phyloP scores from a whole-genome alignment of 164 flowering plant species.

The Tetracentron sinense region DNA sequence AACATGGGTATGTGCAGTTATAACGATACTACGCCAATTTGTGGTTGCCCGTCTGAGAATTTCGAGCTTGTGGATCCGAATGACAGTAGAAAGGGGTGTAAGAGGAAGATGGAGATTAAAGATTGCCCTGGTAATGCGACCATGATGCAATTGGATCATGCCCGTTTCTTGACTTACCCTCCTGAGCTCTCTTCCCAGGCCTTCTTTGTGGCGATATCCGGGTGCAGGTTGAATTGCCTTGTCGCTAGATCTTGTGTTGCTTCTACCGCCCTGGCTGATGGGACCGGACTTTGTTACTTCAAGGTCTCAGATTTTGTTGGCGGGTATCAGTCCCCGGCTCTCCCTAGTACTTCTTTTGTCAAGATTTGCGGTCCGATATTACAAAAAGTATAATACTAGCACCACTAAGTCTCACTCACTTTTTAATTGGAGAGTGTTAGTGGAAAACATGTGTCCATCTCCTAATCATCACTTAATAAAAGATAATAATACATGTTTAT shows the following conservation, averaged over 20 bases:
- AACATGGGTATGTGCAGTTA: conserved; percentile 77
- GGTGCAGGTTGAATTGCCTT: conserved; percentile 49
- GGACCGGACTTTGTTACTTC: conserved; percentile 48
- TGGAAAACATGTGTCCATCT: no score
- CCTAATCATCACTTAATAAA: no score
- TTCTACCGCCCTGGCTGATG: conserved; percentile 52
- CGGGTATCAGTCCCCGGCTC: conserved; percentile 48
- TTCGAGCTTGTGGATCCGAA: conserved; percentile 55
- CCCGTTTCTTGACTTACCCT: conserved; percentile 55
- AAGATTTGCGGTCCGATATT: conserved; percentile 61
- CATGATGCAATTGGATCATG: conserved; percentile 50
- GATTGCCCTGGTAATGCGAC: conserved; percentile 47
- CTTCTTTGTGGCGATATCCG: conserved; percentile 32
- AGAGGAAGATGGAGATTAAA: conserved; percentile 54
- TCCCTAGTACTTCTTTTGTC: conserved; percentile 53
- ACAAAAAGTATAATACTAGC: no score
- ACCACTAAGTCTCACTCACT: no score
- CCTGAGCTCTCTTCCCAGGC: conserved; percentile 40
- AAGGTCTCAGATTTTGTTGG: conserved; percentile 38
- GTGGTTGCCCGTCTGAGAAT: conserved; percentile 73
- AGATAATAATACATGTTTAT: no score
- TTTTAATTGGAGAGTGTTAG: no score
- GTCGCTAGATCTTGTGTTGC: conserved; percentile 36
- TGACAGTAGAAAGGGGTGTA: conserved; percentile 68
- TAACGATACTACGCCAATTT: conserved; percentile 47